phyloP scores from a whole-genome alignment of 106 monocot genomes.

The Chionographis japonica region DNA sequence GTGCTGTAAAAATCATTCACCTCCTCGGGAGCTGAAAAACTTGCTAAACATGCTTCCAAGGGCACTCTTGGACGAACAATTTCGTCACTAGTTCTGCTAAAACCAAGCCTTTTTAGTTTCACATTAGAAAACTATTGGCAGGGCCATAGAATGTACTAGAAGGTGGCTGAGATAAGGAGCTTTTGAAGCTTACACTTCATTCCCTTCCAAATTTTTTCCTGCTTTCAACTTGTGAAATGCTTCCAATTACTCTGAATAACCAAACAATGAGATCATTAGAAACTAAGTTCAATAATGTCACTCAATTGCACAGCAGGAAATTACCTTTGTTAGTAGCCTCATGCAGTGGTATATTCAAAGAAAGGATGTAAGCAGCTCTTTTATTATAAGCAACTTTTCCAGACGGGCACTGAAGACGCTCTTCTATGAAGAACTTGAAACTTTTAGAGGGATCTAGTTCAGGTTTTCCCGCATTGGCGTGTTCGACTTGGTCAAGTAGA shows the following conservation, averaged over 20 bases:
- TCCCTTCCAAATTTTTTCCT: slow-evolving; percentile 37
- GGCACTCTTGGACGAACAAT: slow-evolving; percentile 95
- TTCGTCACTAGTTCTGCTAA: slow-evolving; percentile 50
- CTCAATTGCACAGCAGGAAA: slow-evolving; percentile 4
- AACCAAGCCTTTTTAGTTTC: not conserved
- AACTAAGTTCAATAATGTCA: not conserved
- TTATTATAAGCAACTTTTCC: slow-evolving; percentile 95
- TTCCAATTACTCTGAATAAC: slow-evolving; percentile 73
- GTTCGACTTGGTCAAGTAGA: slow-evolving; percentile 87
- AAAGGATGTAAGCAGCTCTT: slow-evolving; percentile 83
- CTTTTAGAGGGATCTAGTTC: slow-evolving; percentile 69
- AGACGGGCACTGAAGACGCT: slow-evolving; percentile 83
- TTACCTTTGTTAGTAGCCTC: slow-evolving; percentile 81
- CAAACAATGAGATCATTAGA: not conserved
- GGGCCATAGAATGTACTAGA: not conserved
- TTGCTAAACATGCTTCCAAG: slow-evolving; percentile 80
- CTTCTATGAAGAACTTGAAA: slow-evolving; percentile 90
- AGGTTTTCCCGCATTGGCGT: slow-evolving; percentile 48
- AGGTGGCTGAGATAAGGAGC: not conserved
- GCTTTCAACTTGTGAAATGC: slow-evolving; percentile 59
- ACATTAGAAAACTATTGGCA: not conserved
- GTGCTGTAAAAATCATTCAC: slow-evolving; percentile 89
- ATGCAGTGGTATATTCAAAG: slow-evolving; percentile 79
- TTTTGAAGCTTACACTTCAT: slow-evolving; percentile 51
- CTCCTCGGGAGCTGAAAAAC: slow-evolving; percentile 84